Evolutionary conservation across 2,329 filamentous ascomycete species (phyloP).

Genomic region (Pseudogymnoascus destructans): DNA sequence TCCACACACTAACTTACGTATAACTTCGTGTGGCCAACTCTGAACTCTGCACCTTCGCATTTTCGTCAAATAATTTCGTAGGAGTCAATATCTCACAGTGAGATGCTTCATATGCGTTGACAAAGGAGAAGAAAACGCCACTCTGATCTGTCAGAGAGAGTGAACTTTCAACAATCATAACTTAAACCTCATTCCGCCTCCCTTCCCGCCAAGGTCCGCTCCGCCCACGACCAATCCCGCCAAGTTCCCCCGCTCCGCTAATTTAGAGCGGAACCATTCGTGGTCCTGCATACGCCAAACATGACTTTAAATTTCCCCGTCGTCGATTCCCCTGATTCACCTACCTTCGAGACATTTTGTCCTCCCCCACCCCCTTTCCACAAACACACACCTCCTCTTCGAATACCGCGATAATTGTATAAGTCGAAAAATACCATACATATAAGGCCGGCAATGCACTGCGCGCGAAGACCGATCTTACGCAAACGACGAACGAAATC

Average conservation of each 20-base stretch:
- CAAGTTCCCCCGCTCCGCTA: neutral
- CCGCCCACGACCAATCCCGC: neutral
- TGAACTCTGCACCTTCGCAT: neutral
- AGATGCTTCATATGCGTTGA: neutral
- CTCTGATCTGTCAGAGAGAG: neutral
- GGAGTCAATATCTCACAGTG: neutral
- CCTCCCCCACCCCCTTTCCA: neutral
- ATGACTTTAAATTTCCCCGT: neutral
- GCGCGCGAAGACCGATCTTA: neutral
- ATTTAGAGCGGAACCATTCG: neutral
- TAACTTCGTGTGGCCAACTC: too few relatives aligned
- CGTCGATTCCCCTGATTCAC: slow-evolving; percentile 1
- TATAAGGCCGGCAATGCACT: neutral
- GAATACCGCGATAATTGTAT: neutral
- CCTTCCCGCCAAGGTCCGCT: neutral
- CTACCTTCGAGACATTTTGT: neutral
- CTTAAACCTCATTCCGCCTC: neutral
- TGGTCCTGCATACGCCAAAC: neutral
- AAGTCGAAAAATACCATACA: neutral
- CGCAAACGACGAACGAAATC: neutral
- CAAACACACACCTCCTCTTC: neutral
- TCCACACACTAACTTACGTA: too few relatives aligned
- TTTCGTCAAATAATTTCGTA: neutral
- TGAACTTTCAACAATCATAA: neutral
- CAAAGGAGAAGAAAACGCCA: neutral